Percentiles rank a stretch among this genome's conserved stretches.
These are phyloP conservation scores for Ehretia macrophylla DNA, from an alignment of 257 asterid genomes.

Conservation along the genomic window DNA sequence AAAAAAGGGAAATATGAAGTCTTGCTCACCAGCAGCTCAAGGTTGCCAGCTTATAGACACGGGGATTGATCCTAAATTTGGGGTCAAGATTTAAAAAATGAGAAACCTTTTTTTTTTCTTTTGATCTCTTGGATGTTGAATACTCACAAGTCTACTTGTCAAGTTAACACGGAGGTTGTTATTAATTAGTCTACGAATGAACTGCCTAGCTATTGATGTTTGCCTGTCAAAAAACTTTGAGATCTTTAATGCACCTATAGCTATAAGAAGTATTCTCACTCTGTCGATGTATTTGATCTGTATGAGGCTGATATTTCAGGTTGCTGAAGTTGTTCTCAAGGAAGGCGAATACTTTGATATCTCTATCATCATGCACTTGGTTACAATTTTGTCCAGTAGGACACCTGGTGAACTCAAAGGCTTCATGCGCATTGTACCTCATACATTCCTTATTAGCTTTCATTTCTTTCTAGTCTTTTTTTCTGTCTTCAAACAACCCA, in stretches of 20 bases:
- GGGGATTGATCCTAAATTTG: too few species aligned
- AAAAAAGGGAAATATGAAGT: too few species aligned
- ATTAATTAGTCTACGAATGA: neutral
- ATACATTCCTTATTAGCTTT: conserved; percentile 9
- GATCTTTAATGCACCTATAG: too few species aligned
- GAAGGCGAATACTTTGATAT: conserved; percentile 61
- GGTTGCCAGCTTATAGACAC: too few species aligned
- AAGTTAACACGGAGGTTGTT: neutral
- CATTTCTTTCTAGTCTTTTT: neutral
- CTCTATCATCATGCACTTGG: conserved; percentile 52
- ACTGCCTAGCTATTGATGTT: neutral
- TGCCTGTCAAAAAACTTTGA: too few species aligned
- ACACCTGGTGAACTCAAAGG: conserved; percentile 54
- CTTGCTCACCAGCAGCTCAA: too few species aligned
- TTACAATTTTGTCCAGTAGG: conserved; percentile 59
- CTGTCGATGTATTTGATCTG: too few species aligned
- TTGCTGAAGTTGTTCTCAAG: conserved; percentile 67
- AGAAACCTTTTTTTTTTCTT: too few species aligned
- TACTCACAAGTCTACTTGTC: too few species aligned
- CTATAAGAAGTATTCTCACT: too few species aligned
- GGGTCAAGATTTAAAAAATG: too few species aligned
- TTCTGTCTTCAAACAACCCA: neutral
- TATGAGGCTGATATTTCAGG: conserved; percentile 28
- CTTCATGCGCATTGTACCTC: conserved; percentile 65
- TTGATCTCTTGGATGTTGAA: too few species aligned